Evolutionary conservation across 148 eudicot genomes (phyloP), one percentile per base, ranked within the genome.

Genomic region (Amaranthus cruentus): DNA sequence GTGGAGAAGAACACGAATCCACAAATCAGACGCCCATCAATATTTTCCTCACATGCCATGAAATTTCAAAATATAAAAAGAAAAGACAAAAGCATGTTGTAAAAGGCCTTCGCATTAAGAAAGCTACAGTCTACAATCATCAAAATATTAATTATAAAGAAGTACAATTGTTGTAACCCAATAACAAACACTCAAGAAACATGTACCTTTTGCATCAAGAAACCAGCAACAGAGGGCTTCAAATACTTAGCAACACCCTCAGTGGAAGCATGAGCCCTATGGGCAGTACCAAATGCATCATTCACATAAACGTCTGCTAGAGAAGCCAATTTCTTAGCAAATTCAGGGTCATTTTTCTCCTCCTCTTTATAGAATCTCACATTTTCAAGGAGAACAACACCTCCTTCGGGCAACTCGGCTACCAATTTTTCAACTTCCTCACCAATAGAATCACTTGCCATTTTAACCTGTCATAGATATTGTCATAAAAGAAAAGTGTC

Each of bases 221-320:
- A 89, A 56, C 98, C 98, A 71, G 97, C 95, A 78, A 94, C 98
- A 70, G 96, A 85, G 21, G 96, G 98, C 87, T 80, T 91, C 93
- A 94, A 91, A 87, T 66, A 84, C 70, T 91, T 91, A 72, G 98
- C 81, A 47, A 91, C 97, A 56, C 97, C 98, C 79, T 94, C 97
- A 21, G 97, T 94, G 56, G 98, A 94, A 57, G 98, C 97, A 81
- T 91, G 97, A 3, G 98, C 98, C 84, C 97, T 89, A 81, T 94
- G 96, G 47, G 98, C 97, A 78, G 96, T 91, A 46, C 95, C 98
- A 79, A 94, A 94, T 47, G 98, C 98, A 78, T 94, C 98, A 77
- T 91, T 94, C 18, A 91, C 97, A 81, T 74, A 91, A 49, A 94
- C 74, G 81, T 94, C 97, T 21, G 97, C 97, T 73, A 94, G 82